Percentiles rank a stretch among this genome's conserved stretches.
Evolutionary conservation across 176 grass and related monocot species (phyloP).

Genomic region (Pontederia crassipes): DNA sequence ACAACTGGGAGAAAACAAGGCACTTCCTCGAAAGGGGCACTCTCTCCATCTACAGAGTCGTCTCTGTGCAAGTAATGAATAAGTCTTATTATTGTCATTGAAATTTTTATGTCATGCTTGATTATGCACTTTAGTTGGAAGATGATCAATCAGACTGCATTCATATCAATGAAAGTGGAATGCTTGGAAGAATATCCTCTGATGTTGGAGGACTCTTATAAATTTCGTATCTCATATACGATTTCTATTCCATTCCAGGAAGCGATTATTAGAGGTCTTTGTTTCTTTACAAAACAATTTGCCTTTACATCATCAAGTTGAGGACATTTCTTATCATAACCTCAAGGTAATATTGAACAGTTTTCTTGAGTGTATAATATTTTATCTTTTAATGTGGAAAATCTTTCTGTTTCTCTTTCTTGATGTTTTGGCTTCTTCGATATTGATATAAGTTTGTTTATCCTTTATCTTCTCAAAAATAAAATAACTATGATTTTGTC

Average conservation of each 20-base stretch:
- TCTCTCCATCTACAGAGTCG: conserved; percentile 54
- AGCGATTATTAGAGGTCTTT: conserved; percentile 56
- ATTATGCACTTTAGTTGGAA: background rate
- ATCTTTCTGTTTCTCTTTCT: no score
- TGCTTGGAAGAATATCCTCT: background rate
- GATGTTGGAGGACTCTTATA: no score
- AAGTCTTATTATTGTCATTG: conserved; percentile 9
- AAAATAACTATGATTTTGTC: no score
- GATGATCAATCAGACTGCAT: background rate
- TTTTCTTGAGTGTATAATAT: background rate
- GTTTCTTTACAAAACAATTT: conserved; percentile 24
- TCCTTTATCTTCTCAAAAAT: no score
- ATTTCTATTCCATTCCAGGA: conserved; percentile 27
- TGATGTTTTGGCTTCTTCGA: no score
- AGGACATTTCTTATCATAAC: conserved; percentile 37
- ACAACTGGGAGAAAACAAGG: conserved; percentile 96
- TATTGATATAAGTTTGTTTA: no score
- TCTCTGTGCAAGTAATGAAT: conserved; percentile 70
- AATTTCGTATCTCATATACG: background rate
- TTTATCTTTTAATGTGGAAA: no score
- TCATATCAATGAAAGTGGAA: background rate
- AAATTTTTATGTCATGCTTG: background rate
- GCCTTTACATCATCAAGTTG: conserved; percentile 14
- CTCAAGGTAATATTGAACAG: conserved; percentile 48
- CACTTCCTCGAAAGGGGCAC: conserved; percentile 53